Percentiles rank a stretch among this genome's conserved stretches.
Conservation (phyloP, 495 filamentous ascomycete species). For the Trichocladium antarcticum region DNA sequence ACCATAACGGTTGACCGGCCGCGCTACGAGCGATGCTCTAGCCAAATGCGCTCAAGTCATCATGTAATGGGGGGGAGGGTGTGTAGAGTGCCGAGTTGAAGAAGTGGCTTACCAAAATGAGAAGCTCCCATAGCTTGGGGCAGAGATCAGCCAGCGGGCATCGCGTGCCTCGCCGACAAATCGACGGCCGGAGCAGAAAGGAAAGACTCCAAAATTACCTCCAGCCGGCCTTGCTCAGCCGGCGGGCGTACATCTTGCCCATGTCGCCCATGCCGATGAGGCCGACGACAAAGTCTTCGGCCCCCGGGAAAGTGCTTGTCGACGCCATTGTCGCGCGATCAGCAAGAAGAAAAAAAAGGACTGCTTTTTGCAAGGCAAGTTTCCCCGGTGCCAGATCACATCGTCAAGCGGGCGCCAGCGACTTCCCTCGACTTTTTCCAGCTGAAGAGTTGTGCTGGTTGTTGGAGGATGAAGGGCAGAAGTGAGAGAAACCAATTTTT, state of each 20-base stretch:
- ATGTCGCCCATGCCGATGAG: slow-evolving; percentile 99
- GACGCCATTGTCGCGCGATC: slow-evolving; percentile 12
- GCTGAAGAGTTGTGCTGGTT: neutral
- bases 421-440: slow-evolving; percentile 1
- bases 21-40: slow-evolving; percentile 67
- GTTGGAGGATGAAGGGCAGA: slow-evolving; percentile 1
- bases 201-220: slow-evolving; percentile 50
- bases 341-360: slow-evolving; percentile 6
- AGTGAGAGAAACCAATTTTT: neutral
- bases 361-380: neutral
- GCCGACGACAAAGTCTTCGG: slow-evolving; percentile 63
- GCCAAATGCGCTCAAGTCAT: slow-evolving; percentile 99
- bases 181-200: neutral
- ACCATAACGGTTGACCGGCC: slow-evolving; percentile 32
- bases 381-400: slow-evolving; percentile 7
- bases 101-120: slow-evolving; percentile 12
- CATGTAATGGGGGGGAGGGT: slow-evolving; percentile 41
- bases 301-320: slow-evolving; percentile 21
- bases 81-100: neutral
- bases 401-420: slow-evolving; percentile 1
- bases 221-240: slow-evolving; percentile 84
- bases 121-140: slow-evolving; percentile 16
- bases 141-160: neutral
- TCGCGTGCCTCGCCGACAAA: neutral
- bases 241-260: slow-evolving; percentile 96